Base-by-base conservation (phyloP, 2,329 filamentous ascomycete genomes). In the Aureobasidium vineae region DNA sequence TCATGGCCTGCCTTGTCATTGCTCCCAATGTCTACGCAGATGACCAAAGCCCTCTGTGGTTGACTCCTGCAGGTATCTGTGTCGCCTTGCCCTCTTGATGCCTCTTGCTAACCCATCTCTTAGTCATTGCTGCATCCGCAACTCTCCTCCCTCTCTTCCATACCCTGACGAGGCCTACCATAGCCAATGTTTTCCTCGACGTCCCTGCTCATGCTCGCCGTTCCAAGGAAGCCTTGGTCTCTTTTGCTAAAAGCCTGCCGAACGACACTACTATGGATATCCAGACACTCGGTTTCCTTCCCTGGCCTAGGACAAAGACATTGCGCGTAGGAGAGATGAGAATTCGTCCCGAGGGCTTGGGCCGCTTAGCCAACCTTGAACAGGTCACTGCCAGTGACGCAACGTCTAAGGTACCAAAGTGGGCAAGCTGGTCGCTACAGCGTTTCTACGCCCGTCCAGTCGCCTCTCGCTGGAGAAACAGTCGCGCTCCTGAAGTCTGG, bases 121-220 rank as follows among this genome's bases (percentile, higher is more conserved):
- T 69, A 89, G 86, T 87, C 66, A 77, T 84, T 56, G 72, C 85
- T 60, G 86, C 83, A 68, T 86, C 88, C 70, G 75, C 88, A 43
- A 76, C 90, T 10, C 91, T 91, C 2, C 79, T 92, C 71, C 66
- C 86, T 41, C 85, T 88, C 72, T 82, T 91, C 26, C 80, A 84
- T 41, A 89, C 87, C 75, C 84, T 84, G 54, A 86, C 88, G 1
- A 82, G 85, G 0, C 89, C 91, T 3, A 90, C 90, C 73, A 90
- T 94, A 8, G 86, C 87, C 47, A 87, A 88, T 73, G 82, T 95
- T 68, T 86, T 90, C 75, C 79, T 95, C 59, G 84, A 85, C 26
- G 81, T 93, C 1, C 91, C 91, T 0, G 75, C 80, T 0, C 84
- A 84, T 70, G 90, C 89, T 19, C 85, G 89, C 52, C 77, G 81